Evolutionary conservation across 805 yeast species (phyloP), one percentile per base, ranked within the genome.

Genomic region (Ascoidea asiatica): DNA sequence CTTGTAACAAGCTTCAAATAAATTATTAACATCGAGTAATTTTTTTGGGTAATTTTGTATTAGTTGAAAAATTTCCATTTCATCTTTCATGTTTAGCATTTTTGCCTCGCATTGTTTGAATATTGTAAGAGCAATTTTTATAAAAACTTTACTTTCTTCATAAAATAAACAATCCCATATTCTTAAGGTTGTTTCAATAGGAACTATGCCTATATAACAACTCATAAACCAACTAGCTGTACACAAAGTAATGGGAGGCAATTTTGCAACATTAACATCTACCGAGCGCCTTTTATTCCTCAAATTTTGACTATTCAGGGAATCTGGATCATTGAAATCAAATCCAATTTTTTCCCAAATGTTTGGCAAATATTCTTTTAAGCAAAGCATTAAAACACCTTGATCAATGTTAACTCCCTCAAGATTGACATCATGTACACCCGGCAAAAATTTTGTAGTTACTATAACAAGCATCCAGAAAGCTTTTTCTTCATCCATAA

Each of bases 141-240:
- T 92, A 17, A 92, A 66, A 8, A 92, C 75, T 55, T 85, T 85
- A 1, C 95, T 81, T 22, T 87, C 96, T 58, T 90, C 97, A 56
- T 83, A 87, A 68, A 94, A 89, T 42, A 90, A 63, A 49, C 94
- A 85, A 61, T 92, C 98, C 97, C 98, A 90, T 0, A 92, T 80
- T 45, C 97, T 66, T 39, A 92, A 65, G 6, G 87, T 81, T 0
- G 94, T 75, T 56, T 92, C 97, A 19, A 87, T 77, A 0, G 98
- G 98, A 21, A 92, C 62, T 1, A 81, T 77, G 0, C 95, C 95
- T 35, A 92, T 87, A 62, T 84, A 92, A n/a, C 86, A 75, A 54
- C 96, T 84, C 97, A 92, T 90, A 57, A 92, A 92, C 98, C 98
- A 92, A 44, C 95, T 79, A 0, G 96, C 90, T 1, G 97, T 92